Base-by-base conservation (phyloP, 140 eudicot species). In the Senecio squalidus region DNA sequence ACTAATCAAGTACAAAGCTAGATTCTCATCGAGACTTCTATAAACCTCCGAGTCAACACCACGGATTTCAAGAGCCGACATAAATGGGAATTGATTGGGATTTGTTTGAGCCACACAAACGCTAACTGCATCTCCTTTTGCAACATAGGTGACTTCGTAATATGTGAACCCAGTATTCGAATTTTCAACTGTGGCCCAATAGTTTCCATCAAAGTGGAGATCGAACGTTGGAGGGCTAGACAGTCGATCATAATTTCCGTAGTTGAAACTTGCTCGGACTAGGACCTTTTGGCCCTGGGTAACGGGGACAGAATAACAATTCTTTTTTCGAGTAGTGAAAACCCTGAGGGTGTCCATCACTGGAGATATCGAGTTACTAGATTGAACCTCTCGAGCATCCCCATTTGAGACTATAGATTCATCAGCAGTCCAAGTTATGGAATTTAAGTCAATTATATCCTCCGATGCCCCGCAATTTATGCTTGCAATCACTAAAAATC, bases 171-270 rank as follows among this genome's bases (percentile, higher is more conserved):
- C 60, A 5, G 34, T 53, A n/a, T 14, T 34, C 10, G 64, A 33
- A 27, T 66, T 74, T 17, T 45, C 34, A 38, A 74, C 79, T 3
- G 67, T 61, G 4, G 33, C 22, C 90, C 90, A 82, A 11, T 51
- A 18, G 62, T 82, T 82, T 13, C 85, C 85, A 48, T 82, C 85
- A 20, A 78, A 67, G 20, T 62, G 82, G 49, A 82, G 80, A 55
- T 68, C 80, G 14, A 82, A 82, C 1, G 48, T 14, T 0, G 90
- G 90, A 9, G 90, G 82, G 41, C 45, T 44, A 0, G 77, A 58
- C 60, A 45, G 33, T 29, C 45, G 7, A 21, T 82, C 90, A 9
- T 82, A 82, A 61, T 82, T 82, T 28, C 90, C 90, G 6, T 82
- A 82, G 80, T 67, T n/a, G 17, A 74, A 74, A 45, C 70, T 33